These are phyloP conservation scores for Fusarium gaditjirri DNA, from an alignment of 2,329 filamentous ascomycete species.

Conservation along the genomic window DNA sequence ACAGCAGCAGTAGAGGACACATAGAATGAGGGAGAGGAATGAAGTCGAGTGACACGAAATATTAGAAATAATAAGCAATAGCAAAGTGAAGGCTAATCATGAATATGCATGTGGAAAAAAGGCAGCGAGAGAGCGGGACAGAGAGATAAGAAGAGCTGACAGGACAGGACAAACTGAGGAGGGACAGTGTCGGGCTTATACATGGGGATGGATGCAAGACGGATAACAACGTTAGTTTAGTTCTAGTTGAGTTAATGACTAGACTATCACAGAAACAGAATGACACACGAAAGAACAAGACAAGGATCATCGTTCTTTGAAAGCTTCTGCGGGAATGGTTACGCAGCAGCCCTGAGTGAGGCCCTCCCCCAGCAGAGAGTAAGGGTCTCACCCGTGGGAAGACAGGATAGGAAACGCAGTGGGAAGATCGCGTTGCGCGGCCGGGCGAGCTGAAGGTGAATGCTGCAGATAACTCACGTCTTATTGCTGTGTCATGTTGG, in stretches of 20 bases:
- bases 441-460: conserved; percentile 23
- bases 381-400: conserved; percentile 18
- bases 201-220: background rate
- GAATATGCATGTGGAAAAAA: conserved; percentile 6
- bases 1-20: conserved; percentile 15
- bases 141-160: conserved; percentile 15
- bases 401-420: conserved; percentile 19
- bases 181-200: conserved; percentile 29
- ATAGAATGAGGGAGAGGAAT: background rate
- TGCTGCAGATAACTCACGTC: background rate
- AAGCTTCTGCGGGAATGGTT: conserved; percentile 3
- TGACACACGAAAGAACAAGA: conserved; percentile 16
- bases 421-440: conserved; percentile 22
- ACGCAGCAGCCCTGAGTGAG: conserved; percentile 31
- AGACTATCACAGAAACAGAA: conserved; percentile 22
- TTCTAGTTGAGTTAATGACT: conserved; percentile 2
- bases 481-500: conserved; percentile 3
- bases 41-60: background rate
- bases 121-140: conserved; percentile 2
- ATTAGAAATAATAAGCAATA: background rate
- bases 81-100: background rate
- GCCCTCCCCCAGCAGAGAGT: conserved; percentile 11
- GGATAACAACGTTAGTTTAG: background rate
- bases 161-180: conserved; percentile 1
- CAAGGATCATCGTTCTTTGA: conserved; percentile 21